Evolutionary conservation across 2,329 filamentous ascomycete species (phyloP).

Genomic region (Madurella mycetomatis): DNA sequence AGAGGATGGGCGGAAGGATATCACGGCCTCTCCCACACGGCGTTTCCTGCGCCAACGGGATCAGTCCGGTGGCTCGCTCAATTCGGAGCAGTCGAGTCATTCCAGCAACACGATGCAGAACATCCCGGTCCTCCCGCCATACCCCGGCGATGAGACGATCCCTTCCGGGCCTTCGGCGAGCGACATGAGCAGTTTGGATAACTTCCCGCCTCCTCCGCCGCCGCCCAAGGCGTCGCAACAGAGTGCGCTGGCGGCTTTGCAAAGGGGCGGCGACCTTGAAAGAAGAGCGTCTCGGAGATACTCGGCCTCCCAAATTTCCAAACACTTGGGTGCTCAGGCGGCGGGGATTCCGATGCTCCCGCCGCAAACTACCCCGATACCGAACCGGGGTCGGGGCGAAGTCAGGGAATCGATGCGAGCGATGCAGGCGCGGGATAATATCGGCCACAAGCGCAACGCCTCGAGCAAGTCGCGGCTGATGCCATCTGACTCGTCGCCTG

Average conservation of each 20-base stretch:
- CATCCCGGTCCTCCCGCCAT: conserved; percentile 69
- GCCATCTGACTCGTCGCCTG: conserved; percentile 56
- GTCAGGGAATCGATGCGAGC: conserved; percentile 77
- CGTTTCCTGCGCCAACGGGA: conserved; percentile 47
- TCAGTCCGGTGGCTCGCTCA: conserved; percentile 46
- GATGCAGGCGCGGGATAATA: conserved; percentile 50
- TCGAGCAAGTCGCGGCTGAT: conserved; percentile 39
- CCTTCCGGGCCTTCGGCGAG: conserved; percentile 40
- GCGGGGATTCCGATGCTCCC: conserved; percentile 85
- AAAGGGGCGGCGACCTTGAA: conserved; percentile 88
- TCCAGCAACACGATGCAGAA: conserved; percentile 75
- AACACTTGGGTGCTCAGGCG: conserved; percentile 76
- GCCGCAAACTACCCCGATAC: conserved; percentile 74
- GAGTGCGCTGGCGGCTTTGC: conserved; percentile 84
- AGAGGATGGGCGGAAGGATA: conserved; percentile 29
- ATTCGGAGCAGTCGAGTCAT: conserved; percentile 59
- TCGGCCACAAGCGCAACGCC: conserved; percentile 46
- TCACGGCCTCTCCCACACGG: conserved; percentile 44
- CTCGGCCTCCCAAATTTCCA: conserved; percentile 94
- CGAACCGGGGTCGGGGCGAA: conserved; percentile 75
- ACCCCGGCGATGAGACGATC: conserved; percentile 58
- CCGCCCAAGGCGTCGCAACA: conserved; percentile 79
- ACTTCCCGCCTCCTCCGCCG: conserved; percentile 70
- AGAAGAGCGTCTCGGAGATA: conserved; percentile 88
- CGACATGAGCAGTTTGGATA: conserved; percentile 54